These are phyloP conservation scores for Eleusine indica DNA, from an alignment of 176 grass and related monocot genomes.

Conservation along the genomic window DNA sequence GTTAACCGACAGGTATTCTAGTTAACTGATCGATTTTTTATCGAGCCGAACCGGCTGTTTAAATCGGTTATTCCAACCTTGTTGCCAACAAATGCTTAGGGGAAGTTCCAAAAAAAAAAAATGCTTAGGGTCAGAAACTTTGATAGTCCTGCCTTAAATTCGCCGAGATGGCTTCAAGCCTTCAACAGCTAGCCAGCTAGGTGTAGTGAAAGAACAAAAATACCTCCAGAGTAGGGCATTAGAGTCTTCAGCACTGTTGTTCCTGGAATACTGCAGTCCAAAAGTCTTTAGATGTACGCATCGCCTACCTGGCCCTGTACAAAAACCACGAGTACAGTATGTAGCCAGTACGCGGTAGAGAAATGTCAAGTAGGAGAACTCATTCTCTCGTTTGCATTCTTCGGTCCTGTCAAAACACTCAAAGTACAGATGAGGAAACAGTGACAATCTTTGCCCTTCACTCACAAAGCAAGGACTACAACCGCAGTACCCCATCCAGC, in stretches of 20 bases:
- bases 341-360: background rate
- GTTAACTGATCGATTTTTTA: too few species aligned
- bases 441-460: background rate
- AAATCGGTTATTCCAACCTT: background rate
- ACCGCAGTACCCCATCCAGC: background rate
- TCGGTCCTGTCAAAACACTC: slow-evolving; percentile 26
- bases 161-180: background rate
- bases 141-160: background rate
- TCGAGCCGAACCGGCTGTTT: too few species aligned
- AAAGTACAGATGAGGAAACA: slow-evolving; percentile 1
- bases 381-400: slow-evolving; percentile 3
- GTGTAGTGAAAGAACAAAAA: background rate
- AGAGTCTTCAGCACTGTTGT: background rate
- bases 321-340: slow-evolving; percentile 28
- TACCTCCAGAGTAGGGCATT: too few species aligned
- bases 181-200: background rate
- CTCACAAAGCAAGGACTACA: background rate
- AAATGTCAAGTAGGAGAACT: background rate
- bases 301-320: slow-evolving; percentile 11
- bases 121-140: background rate
- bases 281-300: background rate
- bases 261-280: background rate
- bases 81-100: too few species aligned
- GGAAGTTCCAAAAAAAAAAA: too few species aligned
- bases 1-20: too few species aligned